Evolutionary conservation across 2,329 filamentous ascomycete genomes (phyloP), one percentile per base, ranked within the genome.

Genomic region (Phoma sp.): DNA sequence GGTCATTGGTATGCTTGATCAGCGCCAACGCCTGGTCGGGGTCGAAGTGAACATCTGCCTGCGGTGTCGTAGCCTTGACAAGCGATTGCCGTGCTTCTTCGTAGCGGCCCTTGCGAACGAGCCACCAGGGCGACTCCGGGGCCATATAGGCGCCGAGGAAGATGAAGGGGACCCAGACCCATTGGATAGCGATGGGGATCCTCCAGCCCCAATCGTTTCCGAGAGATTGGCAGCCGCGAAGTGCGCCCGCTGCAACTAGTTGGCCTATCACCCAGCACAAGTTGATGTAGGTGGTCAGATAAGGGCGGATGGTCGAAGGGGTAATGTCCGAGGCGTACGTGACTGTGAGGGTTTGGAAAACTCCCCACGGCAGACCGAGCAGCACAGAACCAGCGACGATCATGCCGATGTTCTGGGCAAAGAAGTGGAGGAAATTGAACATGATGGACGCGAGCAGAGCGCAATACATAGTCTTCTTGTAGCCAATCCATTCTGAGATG

Each of bases 211-310:
- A 88, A 68, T 88, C 80, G 61, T 88, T 85, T 6, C 81, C 71
- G 35, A 86, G 81, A 66, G 81, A 77, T 38, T 88, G 74, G 78
- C 88, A 87, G 53, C 82, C 43, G 5, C 46, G 41, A n/a, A 90
- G 85, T 55, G 89, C 86, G 19, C 85, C 86, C 51, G 88, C 86
- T 35, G 84, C 86, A 49, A 90, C 86, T 54, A 87, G 79, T 72
- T 90, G 88, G 15, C 88, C 56, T 4, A 53, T 87, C 27, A 89
- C 76, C 86, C 87, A 90, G 78, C 87, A 89, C 61, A 88, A 84
- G 76, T 89, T 89, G 74, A 88, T 84, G 58, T 89, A 90, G 8
- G 86, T 88, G 1, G 63, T 65, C 25, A 69, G 40, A 17, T 68
- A 65, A 13, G 75, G 86, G 51, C 88, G 84, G 44, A 90, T 82